Evolutionary conservation across 257 asterid genomes (phyloP), one percentile per base, ranked within the genome.

Genomic region (Paulownia fortunei): DNA sequence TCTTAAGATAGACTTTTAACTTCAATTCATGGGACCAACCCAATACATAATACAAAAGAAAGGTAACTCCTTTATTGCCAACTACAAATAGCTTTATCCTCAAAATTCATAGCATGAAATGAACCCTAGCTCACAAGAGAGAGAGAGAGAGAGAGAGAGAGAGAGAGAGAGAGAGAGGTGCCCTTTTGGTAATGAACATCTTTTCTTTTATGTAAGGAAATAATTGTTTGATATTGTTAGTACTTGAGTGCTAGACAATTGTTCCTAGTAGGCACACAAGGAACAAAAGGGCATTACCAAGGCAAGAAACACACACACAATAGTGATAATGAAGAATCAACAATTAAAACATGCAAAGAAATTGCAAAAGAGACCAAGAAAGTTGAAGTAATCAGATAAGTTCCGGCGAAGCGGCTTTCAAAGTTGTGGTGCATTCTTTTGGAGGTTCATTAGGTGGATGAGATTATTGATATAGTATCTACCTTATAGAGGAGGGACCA

Each of bases 401-500:
- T 26, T 21, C 39, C 49, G 55, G 63, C 27, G 64, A 49, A 24
- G 49, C 15, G 34, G 19, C 19, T 42, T 10, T 34, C 37, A 34
- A 73, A 60, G 72, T 69, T 73, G 83, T 69, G 85, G 80, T 76
- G 62, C 72, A 58, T 46, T 64, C 39, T 41, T 18, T 60, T 63
- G 68, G 37, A 55, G 59, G 61, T 69, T 67, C 49, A 56, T 77
- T 61, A 64, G 82, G 61, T 83, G 83, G 81, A 32, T 19, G 82
- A 72, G 88, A 85, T 84, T 76, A 85, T 82, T 82, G 84, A 36
- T 72, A 37, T 55, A 81, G 85, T 84, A 84, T 80, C 81, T 79
- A 81, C 82, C 64, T 80, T 49, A 69, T 79, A 87, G 88, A 83
- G 70, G 84, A 86, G 83, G 97, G 97, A 89, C 97, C 97, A 91